Evolutionary conservation across 2,329 filamentous ascomycete genomes (phyloP).

Genomic region (Hansfordia pulvinata): DNA sequence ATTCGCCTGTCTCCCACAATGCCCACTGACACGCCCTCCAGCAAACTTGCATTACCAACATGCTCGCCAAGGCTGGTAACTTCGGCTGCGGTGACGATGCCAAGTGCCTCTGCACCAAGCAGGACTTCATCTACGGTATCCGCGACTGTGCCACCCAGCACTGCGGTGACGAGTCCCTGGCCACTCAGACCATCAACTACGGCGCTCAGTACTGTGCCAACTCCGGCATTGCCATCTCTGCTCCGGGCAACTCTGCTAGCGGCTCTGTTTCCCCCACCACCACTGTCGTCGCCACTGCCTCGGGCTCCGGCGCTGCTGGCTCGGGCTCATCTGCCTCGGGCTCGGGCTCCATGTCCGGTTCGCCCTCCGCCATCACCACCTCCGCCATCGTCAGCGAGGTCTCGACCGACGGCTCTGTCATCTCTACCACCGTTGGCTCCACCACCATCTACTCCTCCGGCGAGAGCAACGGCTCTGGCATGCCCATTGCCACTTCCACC

Average conservation of each 20-base stretch:
- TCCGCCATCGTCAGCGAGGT: not conserved
- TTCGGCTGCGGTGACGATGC: slow-evolving; percentile 29
- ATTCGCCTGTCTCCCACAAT: slow-evolving; percentile 3
- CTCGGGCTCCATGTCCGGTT: not conserved
- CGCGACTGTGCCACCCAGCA: slow-evolving; percentile 15
- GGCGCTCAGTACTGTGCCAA: slow-evolving; percentile 14
- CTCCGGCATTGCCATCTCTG: no score
- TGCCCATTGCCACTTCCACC: slow-evolving; percentile 6
- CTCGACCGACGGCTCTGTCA: slow-evolving; percentile 3
- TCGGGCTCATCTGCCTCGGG: not conserved
- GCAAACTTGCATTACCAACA: slow-evolving; percentile 35
- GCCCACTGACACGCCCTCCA: slow-evolving; percentile 13
- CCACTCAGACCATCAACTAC: slow-evolving; percentile 12
- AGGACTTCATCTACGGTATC: slow-evolving; percentile 24
- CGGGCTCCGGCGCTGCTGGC: slow-evolving; percentile 1
- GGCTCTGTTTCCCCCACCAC: slow-evolving; percentile 3
- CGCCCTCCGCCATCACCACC: not conserved
- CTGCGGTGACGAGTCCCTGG: slow-evolving; percentile 7
- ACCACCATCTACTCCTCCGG: slow-evolving; percentile 1
- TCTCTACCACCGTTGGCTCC: slow-evolving; percentile 6
- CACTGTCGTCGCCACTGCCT: slow-evolving; percentile 6
- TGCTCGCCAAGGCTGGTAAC: slow-evolving; percentile 28
- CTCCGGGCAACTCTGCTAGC: slow-evolving; percentile 1
- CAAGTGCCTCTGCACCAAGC: slow-evolving; percentile 27
- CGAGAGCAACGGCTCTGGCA: slow-evolving; percentile 3